Conservation (phyloP, 352 stramenopile genomes). For the Phytopythium ostracodes region DNA sequence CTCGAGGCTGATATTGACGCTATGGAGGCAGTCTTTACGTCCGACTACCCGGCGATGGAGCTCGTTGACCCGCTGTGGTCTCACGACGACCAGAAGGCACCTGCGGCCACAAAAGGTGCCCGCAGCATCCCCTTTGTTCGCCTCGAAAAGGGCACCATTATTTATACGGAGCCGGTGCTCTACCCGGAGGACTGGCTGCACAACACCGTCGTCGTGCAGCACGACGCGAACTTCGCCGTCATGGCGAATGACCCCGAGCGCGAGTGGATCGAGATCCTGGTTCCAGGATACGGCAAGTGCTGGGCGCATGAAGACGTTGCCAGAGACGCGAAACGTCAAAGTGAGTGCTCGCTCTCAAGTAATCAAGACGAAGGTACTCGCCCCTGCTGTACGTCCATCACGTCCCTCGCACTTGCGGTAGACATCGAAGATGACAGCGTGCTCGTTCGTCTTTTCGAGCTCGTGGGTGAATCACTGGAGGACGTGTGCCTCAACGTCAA, state of each 20-base stretch:
- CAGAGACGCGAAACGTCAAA: constrained; percentile 1
- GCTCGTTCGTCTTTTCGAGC: constrained; percentile 17
- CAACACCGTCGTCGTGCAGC: constrained; percentile 23
- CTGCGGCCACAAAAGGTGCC: neutral
- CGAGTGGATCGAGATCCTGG: constrained; percentile 32
- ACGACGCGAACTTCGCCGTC: constrained; percentile 18
- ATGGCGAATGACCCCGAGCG: constrained; percentile 18
- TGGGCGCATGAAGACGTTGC: constrained; percentile 25
- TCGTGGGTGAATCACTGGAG: constrained; percentile 20
- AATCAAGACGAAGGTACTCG: neutral
- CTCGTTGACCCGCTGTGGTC: constrained; percentile 32
- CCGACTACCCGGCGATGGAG: constrained; percentile 16
- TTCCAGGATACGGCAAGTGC: constrained; percentile 36
- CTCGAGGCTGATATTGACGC: constrained; percentile 18
- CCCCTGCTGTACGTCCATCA: constrained; percentile 10
- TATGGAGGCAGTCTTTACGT: constrained; percentile 17
- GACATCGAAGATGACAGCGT: constrained; percentile 22
- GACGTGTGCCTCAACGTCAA: constrained; percentile 21
- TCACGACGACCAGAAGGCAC: constrained; percentile 15
- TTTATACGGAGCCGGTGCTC: constrained; percentile 25
- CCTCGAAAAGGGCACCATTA: constrained; percentile 14
- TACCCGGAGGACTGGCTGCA: constrained; percentile 31
- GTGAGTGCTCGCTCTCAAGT: constrained; percentile 1
- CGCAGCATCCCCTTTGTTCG: neutral
- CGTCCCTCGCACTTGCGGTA: constrained; percentile 15